These are phyloP conservation scores for Chrysoporthe puriensis DNA, from an alignment of 2,329 filamentous ascomycete species.

Conservation along the genomic window DNA sequence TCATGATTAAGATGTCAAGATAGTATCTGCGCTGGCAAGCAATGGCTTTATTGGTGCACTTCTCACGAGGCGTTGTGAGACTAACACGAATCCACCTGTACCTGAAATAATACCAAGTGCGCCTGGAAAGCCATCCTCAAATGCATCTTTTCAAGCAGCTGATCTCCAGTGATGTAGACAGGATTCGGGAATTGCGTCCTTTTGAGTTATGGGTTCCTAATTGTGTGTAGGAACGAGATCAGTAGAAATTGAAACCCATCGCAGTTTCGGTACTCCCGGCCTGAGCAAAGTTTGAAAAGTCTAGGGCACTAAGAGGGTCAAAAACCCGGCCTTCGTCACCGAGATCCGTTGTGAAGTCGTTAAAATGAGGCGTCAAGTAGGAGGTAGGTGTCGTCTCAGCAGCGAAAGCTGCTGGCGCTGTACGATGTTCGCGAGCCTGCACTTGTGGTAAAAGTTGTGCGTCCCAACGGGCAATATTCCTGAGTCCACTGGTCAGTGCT, in stretches of 20 bases:
- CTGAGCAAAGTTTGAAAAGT: slow-evolving; percentile 33
- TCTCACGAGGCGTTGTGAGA: no score
- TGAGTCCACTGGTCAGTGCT: neutral
- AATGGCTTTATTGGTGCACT: no score
- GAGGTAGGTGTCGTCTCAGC: neutral
- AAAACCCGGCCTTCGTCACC: slow-evolving; percentile 24
- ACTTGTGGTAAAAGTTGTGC: neutral
- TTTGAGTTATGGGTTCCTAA: neutral
- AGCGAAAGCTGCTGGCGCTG: slow-evolving; percentile 4
- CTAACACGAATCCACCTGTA: no score
- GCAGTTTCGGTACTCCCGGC: slow-evolving; percentile 27
- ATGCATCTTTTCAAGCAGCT: no score
- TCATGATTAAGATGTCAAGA: no score
- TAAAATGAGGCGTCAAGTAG: slow-evolving; percentile 10
- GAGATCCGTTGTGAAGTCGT: slow-evolving; percentile 1
- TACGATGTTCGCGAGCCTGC: neutral
- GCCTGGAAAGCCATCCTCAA: no score
- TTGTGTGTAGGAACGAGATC: neutral
- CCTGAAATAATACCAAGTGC: no score
- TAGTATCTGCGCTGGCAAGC: no score
- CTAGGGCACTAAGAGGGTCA: slow-evolving; percentile 30
- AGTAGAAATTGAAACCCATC: slow-evolving; percentile 26
- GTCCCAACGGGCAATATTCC: neutral
- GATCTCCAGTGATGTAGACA: neutral
- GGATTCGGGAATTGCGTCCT: neutral